These are phyloP conservation scores for Ilex aquifolium DNA, from an alignment of 257 asterid genomes.

Conservation along the genomic window DNA sequence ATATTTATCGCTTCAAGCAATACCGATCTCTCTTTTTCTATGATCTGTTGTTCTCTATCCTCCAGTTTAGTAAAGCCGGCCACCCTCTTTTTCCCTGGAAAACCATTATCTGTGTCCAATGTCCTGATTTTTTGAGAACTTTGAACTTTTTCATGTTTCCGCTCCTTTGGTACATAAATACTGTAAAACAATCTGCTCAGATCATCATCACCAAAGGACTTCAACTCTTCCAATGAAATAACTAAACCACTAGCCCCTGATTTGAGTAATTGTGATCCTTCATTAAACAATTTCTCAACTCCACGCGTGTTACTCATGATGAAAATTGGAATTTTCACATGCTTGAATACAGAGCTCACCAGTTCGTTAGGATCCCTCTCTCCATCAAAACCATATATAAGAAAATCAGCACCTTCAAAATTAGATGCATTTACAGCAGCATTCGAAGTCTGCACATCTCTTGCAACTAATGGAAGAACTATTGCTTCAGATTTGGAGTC, in stretches of 20 bases:
- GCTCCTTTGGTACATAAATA: slow-evolving; percentile 23
- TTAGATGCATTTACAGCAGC: slow-evolving; percentile 81
- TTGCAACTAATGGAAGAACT: slow-evolving; percentile 82
- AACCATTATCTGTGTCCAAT: slow-evolving; percentile 46
- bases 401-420: slow-evolving; percentile 95
- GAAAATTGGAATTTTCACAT: slow-evolving; percentile 71
- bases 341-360: slow-evolving; percentile 42
- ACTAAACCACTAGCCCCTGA: slow-evolving; percentile 85
- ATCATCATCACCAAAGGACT: slow-evolving; percentile 35
- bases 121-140: slow-evolving; percentile 18
- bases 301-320: slow-evolving; percentile 41
- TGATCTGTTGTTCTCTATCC: slow-evolving; percentile 55
- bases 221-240: slow-evolving; percentile 56
- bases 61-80: slow-evolving; percentile 54
- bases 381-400: slow-evolving; percentile 38
- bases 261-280: slow-evolving; percentile 33
- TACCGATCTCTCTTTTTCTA: slow-evolving; percentile 57
- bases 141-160: slow-evolving; percentile 31
- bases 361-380: slow-evolving; percentile 36
- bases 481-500: slow-evolving; percentile 62
- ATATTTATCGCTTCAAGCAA: slow-evolving; percentile 59
- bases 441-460: slow-evolving; percentile 55
- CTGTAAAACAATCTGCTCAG: slow-evolving; percentile 35
- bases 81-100: slow-evolving; percentile 42
- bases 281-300: slow-evolving; percentile 26